These are phyloP conservation scores for Setaria viridis DNA, from an alignment of 202 grass and related monocot genomes.

Conservation along the genomic window DNA sequence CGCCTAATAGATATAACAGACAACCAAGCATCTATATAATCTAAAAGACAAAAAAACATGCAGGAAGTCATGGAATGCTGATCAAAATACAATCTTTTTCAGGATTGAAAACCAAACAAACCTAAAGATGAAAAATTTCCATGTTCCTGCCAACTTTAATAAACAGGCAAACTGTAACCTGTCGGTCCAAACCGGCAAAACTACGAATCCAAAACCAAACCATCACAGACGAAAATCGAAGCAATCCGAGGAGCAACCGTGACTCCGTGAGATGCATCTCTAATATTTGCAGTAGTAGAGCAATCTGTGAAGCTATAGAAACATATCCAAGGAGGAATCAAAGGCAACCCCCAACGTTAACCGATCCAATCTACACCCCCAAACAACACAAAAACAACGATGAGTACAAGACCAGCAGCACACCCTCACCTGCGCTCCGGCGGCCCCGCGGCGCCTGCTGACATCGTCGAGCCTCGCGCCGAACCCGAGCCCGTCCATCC, in stretches of 20 bases:
- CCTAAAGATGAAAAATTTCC: not conserved
- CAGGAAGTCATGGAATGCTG: not conserved
- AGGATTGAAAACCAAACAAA: not conserved
- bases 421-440: constrained; percentile 32
- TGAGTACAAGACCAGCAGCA: not conserved
- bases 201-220: not conserved
- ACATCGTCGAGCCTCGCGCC: constrained; percentile 46
- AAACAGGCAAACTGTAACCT: not conserved
- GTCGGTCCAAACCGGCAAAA: not conserved
- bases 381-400: not conserved
- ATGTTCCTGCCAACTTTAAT: not conserved
- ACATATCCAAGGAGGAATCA: not conserved
- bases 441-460: constrained; percentile 16
- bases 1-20: not conserved
- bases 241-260: not conserved
- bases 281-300: not conserved
- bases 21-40: not conserved
- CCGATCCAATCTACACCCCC: constrained; percentile 36
- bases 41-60: not conserved
- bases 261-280: not conserved
- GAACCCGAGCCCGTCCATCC: constrained; percentile 44
- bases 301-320: not conserved
- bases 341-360: not conserved
- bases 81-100: not conserved
- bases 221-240: not conserved